Base-by-base conservation (phyloP, 2,329 filamentous ascomycete genomes). In the Pseudocercospora pini-densiflorae region DNA sequence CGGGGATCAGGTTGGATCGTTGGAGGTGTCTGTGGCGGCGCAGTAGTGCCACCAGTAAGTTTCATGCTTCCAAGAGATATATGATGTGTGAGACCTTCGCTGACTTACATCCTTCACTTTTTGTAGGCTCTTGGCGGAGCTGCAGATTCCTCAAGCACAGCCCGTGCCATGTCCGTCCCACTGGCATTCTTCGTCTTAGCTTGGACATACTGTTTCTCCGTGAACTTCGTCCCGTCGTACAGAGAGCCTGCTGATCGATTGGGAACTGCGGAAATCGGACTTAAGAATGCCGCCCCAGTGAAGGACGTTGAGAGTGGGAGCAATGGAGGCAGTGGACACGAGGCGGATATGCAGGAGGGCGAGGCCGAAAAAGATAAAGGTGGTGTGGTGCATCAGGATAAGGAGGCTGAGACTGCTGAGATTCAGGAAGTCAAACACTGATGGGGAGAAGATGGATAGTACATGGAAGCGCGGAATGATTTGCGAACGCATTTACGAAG, bases 1-100 rank as follows among this genome's bases (percentile, higher is more conserved):
- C 86, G 90, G 67, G 92, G 91, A 1, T 89, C 88, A 2, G 90
- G 90, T 1, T 90, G 87, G 77, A 88, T 96, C 70, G 85, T 93
- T 1, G 89, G 83, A 4, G 90, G 89, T 70, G 90, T 94, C 0
- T 83, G 86, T 16, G 91, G 92, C 14, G 92, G 92, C 91, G 92
- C 2, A 19, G 65, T 70, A 33, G 90, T 94, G 7, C 92, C 92
- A 0, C 89, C 92, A 0, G 40, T 19, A 43, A 43, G 40, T 19
- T 14, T 43, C 40, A 43, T 16, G 0, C 6, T 43, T 19, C 7
- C 40, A n/a, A 19, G 16, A 16, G 5, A 43, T 8, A n/a, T 9
- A 16, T 43, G 7, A 3, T 43, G 6, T 19, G 5, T 8, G 40
- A 19, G 5, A 1, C 16, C 5, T 43, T 19, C 19, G 40, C 40